Base-by-base conservation (phyloP, 148 eudicot species). In the Pouteria glomerata region DNA sequence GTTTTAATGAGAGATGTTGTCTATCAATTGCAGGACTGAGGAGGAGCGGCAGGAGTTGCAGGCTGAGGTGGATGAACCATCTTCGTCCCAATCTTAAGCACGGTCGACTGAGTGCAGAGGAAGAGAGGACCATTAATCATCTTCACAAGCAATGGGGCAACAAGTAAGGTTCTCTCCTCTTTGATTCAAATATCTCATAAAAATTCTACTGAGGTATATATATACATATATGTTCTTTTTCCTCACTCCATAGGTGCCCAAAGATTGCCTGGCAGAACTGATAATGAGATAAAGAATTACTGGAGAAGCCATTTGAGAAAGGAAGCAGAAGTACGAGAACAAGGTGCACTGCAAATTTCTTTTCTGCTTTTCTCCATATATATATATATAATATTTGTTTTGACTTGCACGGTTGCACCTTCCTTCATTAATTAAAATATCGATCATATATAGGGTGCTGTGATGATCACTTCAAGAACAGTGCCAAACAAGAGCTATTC, bases 21-120 rank as follows among this genome's bases (percentile, higher is more conserved):
- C n/a, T n/a, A n/a, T n/a, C n/a, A n/a, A n/a, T 37, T 77, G 70
- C 67, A 88, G 92, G 96, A 21, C 57, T 90, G 15, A 74, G 72
- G 73, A 84, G 96, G 75, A 88, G 87, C 39, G 92, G 96, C 24
- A 90, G 86, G 81, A 90, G 96, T 63, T 90, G 96, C 71, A 77
- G 92, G 53, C 66, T 87, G 58, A 70, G 96, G 66, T 87, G 92
- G 96, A 34, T 84, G 81, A 90, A 90, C 73, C 87, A 87, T 73
- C 85, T 88, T 27, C 83, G 90, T 8, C 92, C 90, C 6, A 80
- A 78, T 62, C 75, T 88, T 21, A 90, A 90, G 81, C 92, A 71
- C 24, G 86, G 90, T 34, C 77, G 70, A 19, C 80, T 90, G 35
- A 86, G 69, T 74, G 69, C 33, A 58, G 79, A 84, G 52, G 96